These are phyloP conservation scores for Helenozyma rhizophorensis DNA, from an alignment of 805 yeast species.

Conservation along the genomic window DNA sequence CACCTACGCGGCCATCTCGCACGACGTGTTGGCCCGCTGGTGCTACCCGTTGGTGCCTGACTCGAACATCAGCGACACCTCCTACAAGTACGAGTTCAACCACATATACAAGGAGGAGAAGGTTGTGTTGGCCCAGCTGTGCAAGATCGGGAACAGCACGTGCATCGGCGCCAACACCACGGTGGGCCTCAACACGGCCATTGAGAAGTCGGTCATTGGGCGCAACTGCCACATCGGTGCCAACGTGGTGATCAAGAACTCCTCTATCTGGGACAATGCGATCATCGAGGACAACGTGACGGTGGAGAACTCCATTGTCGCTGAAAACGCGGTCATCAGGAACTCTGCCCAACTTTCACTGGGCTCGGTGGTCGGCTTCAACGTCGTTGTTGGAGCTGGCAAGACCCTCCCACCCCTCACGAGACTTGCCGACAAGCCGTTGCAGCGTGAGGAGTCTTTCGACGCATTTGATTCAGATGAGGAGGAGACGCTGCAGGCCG, in stretches of 20 bases:
- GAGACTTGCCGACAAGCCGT: slow-evolving; percentile 48
- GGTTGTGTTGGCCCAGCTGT: slow-evolving; percentile 90
- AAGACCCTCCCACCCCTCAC: slow-evolving; percentile 46
- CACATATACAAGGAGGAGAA: slow-evolving; percentile 87
- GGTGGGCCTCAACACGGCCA: slow-evolving; percentile 69
- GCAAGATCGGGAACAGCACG: slow-evolving; percentile 74
- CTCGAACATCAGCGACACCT: slow-evolving; percentile 66
- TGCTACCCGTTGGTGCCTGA: slow-evolving; percentile 90
- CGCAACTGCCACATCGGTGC: slow-evolving; percentile 81
- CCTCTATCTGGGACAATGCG: slow-evolving; percentile 87
- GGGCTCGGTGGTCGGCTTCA: slow-evolving; percentile 78
- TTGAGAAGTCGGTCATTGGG: slow-evolving; percentile 77
- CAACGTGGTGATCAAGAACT: slow-evolving; percentile 63
- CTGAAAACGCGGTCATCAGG: slow-evolving; percentile 56
- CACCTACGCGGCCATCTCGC: slow-evolving; percentile 87
- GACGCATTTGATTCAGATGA: slow-evolving; percentile 38
- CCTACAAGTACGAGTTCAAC: slow-evolving; percentile 74
- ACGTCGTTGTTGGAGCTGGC: slow-evolving; percentile 59
- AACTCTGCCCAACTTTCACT: slow-evolving; percentile 48
- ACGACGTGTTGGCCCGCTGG: slow-evolving; percentile 88
- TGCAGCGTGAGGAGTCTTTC: slow-evolving; percentile 29
- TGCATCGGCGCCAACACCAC: slow-evolving; percentile 75
- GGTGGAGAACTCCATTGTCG: slow-evolving; percentile 66
- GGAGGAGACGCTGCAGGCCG: slow-evolving; percentile 14
- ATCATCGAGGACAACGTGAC: slow-evolving; percentile 60